Evolutionary conservation across 1,139 yeast genomes (phyloP).

Genomic region (Blastobotrys capitulatus): DNA sequence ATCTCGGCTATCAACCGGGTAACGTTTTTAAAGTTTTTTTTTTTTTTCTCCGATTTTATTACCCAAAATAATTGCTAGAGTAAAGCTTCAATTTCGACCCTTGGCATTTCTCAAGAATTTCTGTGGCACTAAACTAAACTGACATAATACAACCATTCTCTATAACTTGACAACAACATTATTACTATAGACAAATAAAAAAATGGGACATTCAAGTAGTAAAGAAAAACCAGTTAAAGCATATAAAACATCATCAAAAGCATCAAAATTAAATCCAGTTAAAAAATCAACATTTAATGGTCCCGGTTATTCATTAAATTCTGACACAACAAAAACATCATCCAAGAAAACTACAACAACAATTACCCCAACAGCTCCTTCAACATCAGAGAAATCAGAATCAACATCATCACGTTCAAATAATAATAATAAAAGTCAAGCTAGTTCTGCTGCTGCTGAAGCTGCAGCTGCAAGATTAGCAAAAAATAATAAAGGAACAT

Average conservation of each 20-base stretch:
- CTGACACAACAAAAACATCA: neutral
- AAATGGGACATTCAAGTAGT: constrained; percentile 6
- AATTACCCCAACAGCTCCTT: neutral
- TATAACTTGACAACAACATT: no score
- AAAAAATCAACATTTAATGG: neutral
- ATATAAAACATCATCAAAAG: neutral
- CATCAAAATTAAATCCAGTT: neutral
- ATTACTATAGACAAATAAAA: no score
- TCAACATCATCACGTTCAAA: neutral
- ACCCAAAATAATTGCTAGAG: no score
- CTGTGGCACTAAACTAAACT: no score
- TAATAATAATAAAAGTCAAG: neutral
- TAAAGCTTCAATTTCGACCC: no score
- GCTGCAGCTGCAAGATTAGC: constrained; percentile 5
- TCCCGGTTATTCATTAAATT: neutral
- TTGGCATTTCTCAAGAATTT: no score
- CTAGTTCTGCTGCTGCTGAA: neutral
- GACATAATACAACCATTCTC: neutral
- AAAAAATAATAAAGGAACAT: neutral
- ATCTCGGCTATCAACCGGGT: neutral
- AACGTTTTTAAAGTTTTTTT: no score
- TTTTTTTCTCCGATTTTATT: no score
- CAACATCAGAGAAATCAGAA: neutral
- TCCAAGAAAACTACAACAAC: neutral
- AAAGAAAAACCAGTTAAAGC: constrained; percentile 1